Base-by-base conservation (phyloP, 1,139 yeast species). In the Nakaseomyces sp. region DNA sequence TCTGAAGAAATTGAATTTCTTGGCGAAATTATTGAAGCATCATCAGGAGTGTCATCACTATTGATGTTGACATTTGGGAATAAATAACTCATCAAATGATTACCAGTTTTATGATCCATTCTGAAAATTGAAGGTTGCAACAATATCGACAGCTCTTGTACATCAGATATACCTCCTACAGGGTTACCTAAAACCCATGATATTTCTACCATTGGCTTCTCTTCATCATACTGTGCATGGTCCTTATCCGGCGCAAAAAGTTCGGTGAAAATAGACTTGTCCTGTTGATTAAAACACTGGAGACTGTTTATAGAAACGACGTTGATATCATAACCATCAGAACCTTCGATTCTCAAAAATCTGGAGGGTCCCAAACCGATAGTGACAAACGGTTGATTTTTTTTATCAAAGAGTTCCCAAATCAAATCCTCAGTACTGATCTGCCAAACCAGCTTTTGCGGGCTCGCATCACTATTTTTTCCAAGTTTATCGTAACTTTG, bases 141-240 rank as follows among this genome's bases (percentile, higher is more conserved):
- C 4, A 66, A 54, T 37, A 76, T 67, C 12, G 67, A 64, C 47
- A 77, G 68, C 37, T 72, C 67, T 19, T 73, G 74, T 53, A 88
- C 65, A 25, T 86, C 77, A 0, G 81, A 73, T 40, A 88, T 88
- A 2, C 96, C 96, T 4, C 96, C 96, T 44, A 88, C 84, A 0
- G 94, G 86, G 32, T 77, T 80, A 40, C 82, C 68, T 73, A 81
- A 71, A 7, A 76, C 73, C 96, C 96, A 88, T 13, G 71, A 68
- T 42, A 83, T 67, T 30, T 68, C 63, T 10, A 85, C 67, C 51
- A 85, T 60, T 9, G 68, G 65, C 32, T 50, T 47, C 8, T 46
- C 41, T 7, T 46, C 45, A 20, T 50, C 51, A 39, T 54, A 63
- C 12, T 49, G 51, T 2, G 48, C 20, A 37, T 54, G 42, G 1